Conservation (phyloP, 2,329 filamentous ascomycete species). For the Penicillium capsulatum region DNA sequence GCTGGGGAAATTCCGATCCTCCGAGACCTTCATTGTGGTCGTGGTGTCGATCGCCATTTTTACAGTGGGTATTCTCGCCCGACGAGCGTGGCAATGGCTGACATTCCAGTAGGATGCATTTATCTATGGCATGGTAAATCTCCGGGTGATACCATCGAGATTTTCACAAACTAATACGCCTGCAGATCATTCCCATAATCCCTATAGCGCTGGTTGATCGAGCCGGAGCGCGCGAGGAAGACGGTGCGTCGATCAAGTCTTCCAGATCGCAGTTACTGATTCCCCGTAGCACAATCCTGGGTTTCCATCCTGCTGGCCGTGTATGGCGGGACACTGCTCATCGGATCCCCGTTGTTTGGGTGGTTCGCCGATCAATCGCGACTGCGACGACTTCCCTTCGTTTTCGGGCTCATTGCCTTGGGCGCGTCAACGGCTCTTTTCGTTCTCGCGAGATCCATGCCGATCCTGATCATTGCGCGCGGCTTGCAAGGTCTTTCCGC, state of each 20-base stretch:
- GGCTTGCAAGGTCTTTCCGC: constrained; percentile 56
- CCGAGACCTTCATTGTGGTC: constrained; percentile 37
- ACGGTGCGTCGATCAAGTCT: constrained; percentile 28
- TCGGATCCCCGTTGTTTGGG: constrained; percentile 28
- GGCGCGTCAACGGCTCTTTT: constrained; percentile 53
- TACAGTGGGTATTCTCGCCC: constrained; percentile 30
- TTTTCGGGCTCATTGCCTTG: constrained; percentile 53
- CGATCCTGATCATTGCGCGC: constrained; percentile 50
- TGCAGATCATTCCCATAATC: constrained; percentile 66
- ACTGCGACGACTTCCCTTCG: constrained; percentile 52
- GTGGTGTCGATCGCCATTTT: constrained; percentile 42
- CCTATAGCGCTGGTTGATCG: constrained; percentile 56
- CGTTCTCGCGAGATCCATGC: constrained; percentile 47
- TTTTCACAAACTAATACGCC: too few species aligned
- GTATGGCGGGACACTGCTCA: constrained; percentile 64
- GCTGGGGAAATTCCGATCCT: constrained; percentile 35
- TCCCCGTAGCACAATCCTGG: constrained; percentile 58
- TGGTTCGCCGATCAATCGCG: constrained; percentile 48
- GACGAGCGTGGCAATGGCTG: constrained; percentile 2
- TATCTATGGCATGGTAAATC: constrained; percentile 37
- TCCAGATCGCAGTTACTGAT: background rate
- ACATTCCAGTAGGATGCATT: constrained; percentile 33
- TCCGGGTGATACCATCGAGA: background rate
- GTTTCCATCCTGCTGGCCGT: constrained; percentile 65
- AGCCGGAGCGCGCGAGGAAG: constrained; percentile 33